Evolutionary conservation across 768 basidiomycete species (phyloP).

Genomic region (Sporobolomyces roseus): DNA sequence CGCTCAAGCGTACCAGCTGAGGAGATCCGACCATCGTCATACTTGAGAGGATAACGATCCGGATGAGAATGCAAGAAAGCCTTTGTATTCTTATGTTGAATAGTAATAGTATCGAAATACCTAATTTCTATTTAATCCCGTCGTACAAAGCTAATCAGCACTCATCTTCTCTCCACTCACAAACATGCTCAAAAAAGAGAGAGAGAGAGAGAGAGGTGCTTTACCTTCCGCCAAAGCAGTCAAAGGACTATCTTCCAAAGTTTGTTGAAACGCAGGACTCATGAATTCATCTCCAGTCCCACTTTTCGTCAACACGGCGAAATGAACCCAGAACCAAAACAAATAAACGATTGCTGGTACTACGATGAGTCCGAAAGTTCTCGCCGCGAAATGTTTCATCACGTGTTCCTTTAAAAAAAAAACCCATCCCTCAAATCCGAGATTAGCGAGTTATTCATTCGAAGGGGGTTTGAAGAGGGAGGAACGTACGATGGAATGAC

Average conservation of each 20-base stretch:
- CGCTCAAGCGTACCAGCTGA: constrained; percentile 48
- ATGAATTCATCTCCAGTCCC: constrained; percentile 94
- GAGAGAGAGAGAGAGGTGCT: too few species aligned
- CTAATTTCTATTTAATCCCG: constrained; percentile 90
- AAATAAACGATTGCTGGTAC: constrained; percentile 88
- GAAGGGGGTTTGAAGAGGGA: constrained; percentile 10
- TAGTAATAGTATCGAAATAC: constrained; percentile 80
- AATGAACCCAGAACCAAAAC: constrained; percentile 93
- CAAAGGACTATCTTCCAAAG: constrained; percentile 83
- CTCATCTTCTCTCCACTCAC: too few species aligned
- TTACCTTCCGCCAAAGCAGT: constrained; percentile 87
- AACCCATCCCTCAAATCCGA: too few species aligned
- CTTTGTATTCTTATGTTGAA: constrained; percentile 89
- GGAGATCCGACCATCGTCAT: constrained; percentile 91
- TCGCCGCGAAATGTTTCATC: constrained; percentile 78
- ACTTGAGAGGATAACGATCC: constrained; percentile 84
- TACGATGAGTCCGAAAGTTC: constrained; percentile 75
- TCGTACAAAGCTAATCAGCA: too few species aligned
- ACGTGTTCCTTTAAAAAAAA: constrained; percentile 68
- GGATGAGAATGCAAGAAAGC: constrained; percentile 88
- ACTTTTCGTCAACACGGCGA: constrained; percentile 76
- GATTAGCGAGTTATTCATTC: background rate
- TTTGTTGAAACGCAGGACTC: constrained; percentile 98
- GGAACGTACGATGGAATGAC: constrained; percentile 65
- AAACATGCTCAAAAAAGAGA: too few species aligned